Base-by-base conservation (phyloP, 805 yeast genomes). In the Yueomyces sp. region DNA sequence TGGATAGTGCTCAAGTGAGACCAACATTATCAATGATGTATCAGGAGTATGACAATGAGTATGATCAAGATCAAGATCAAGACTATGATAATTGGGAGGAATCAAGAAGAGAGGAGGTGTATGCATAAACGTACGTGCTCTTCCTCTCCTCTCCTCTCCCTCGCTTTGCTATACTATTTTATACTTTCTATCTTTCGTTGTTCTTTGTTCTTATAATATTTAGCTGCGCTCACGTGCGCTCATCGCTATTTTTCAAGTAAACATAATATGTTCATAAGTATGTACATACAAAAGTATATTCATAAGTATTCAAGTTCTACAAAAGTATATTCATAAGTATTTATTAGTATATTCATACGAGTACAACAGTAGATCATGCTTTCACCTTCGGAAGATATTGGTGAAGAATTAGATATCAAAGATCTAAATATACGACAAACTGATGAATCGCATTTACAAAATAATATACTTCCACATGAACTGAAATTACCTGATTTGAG, bases 1-100 rank as follows among this genome's bases (percentile, higher is more conserved):
- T 82, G 56, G 92, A 83, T 57, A 68, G 79, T 45, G 90, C 94
- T 54, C 85, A 74, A 53, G 86, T 83, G 49, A 82, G 77, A 67
- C 90, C 94, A 63, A 77, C 90, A 50, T 73, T 83, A 60, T 75
- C 84, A 40, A 76, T 83, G 60, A 71, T 72, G 59, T 70, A 71
- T 49, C 65, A 73, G 50, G 75, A 70, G 40, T 80, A 76, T 28
- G 70, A 69, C 47, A 73, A 64, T 44, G 81, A 74, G 43, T 68
- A 70, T 51, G 77, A 66, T 47, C 72, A 73, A 4, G 44, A 31
- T 12, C 38, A 40, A 40, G 26, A 26, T 34, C 28, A 37, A 12
- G 12, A 28, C 49, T 54, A 67, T 45, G 64, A 73, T 50, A 74
- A 70, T 44, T 49, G 44, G 8, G 79, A 73, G 54, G 76, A 73